Evolutionary conservation across 2,329 filamentous ascomycete genomes (phyloP), one percentile per base, ranked within the genome.

Genomic region (Botrytis squamosa): DNA sequence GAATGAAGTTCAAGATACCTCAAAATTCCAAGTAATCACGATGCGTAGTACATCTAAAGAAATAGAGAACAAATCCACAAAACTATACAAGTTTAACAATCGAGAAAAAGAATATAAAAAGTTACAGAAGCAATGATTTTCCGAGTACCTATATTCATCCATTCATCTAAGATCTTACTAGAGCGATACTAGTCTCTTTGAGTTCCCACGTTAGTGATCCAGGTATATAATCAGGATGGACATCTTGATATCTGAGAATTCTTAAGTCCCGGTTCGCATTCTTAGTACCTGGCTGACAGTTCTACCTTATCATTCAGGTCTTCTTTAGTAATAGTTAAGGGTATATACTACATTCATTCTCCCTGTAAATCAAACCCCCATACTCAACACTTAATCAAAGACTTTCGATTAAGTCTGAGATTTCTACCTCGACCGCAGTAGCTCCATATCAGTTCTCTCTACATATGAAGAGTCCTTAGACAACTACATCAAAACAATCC

Each of bases 271-370:
- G 4, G 5, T 16, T 16, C 2, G 10, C 4, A 14, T 14, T n/a
- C 4, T 16, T n/a, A n/a, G 10, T 6, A 16, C 49, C 12, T n/a
- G 25, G 25, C 4, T 52, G 4, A 2, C 0, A 55, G 12, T n/a
- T 33, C 33, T 33, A 33, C 3, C 33, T 3, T 33, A 33, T 33
- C 3, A 33, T 33, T 33, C 33, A 33, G 33, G 0, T 33, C 0
- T n/a, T 55, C 5, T 29, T 22, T 52, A 25, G 49, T 55, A 1
- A 55, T 16, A 55, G 25, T 55, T 20, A 5, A 4, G 2, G 12
- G 25, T 55, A 29, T 29, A 16, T 8, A 55, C 25, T n/a, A n/a
- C 3, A 0, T 3, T n/a, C n/a, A 16, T 55, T 55, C 4, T 14
- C 14, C 10, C 2, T 5, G 12, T 12, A 25, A 3, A 55, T 6